phyloP scores from a whole-genome alignment of 2,329 filamentous ascomycete species.

The Penicillium brevicompactum region DNA sequence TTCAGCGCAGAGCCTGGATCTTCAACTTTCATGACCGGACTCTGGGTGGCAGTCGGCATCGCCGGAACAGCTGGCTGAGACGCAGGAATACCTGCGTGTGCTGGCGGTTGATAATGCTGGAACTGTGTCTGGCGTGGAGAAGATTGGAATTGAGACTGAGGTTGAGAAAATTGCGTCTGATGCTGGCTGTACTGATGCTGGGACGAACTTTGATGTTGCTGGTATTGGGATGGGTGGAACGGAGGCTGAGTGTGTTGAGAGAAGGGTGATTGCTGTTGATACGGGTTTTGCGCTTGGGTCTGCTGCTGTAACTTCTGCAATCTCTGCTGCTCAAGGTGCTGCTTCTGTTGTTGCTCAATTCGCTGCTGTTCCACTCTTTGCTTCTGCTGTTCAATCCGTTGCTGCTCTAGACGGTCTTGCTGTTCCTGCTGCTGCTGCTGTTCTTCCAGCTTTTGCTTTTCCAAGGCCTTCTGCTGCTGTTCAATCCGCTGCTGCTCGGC shows the following conservation, averaged over 20 bases:
- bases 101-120: constrained; percentile 25
- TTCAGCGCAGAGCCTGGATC: constrained; percentile 21
- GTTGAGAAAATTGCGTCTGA: constrained; percentile 21
- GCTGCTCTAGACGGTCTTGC: constrained; percentile 5
- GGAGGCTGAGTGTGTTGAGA: constrained; percentile 20
- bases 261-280: constrained; percentile 26
- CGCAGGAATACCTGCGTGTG: constrained; percentile 12
- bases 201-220: constrained; percentile 22
- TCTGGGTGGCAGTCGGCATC: constrained; percentile 4
- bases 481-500: constrained; percentile 15
- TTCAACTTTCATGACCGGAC: constrained; percentile 10
- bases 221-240: constrained; percentile 25
- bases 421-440: constrained; percentile 3
- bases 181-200: constrained; percentile 17
- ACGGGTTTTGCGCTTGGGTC: constrained; percentile 26
- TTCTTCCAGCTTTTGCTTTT: constrained; percentile 11
- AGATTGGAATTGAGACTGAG: constrained; percentile 11
- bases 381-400: constrained; percentile 13
- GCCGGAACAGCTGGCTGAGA: constrained; percentile 7
- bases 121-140: constrained; percentile 18
- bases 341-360: constrained; percentile 11
- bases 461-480: constrained; percentile 19
- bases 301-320: constrained; percentile 25
- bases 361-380: constrained; percentile 16
- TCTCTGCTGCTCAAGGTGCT: constrained; percentile 20